Evolutionary conservation across 2,329 filamentous ascomycete species (phyloP), one percentile per base, ranked within the genome.

Genomic region (Xylariaceae sp.): DNA sequence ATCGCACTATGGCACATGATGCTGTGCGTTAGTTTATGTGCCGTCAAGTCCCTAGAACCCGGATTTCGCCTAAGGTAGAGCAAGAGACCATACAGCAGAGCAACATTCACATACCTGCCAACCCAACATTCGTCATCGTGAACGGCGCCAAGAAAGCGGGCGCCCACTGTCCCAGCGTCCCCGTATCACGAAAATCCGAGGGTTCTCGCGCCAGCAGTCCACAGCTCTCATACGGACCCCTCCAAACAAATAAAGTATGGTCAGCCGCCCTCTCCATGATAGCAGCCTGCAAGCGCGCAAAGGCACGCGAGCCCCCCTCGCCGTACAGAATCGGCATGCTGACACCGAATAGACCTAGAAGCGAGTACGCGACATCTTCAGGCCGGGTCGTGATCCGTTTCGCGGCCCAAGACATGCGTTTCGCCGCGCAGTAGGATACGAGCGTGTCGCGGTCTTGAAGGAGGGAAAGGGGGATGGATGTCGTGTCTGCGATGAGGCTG

Each of bases 391-490:
- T 47, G 11, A 11, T 31, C 12, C 52, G 39, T 6, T 17, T 12
- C 2, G 49, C 44, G 15, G 52, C 52, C 49, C 49, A 54, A 14
- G 52, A 49, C 40, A 54, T 49, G 12, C 52, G 62, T 27, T 63
- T 56, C 11, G 54, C 59, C 19, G 57, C 55, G 14, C 49, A 55
- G 15, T 43, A 50, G 2, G 44, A 44, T n/a, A 53, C 14, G 14
- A 45, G 22, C 7, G 18, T 11, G 2, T 30, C 40, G 5, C 6
- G 11, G 11, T 31, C 31, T 7, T 30, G 42, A 7, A 66, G 57
- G 2, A 59, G 44, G 12, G 40, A 35, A 0, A 30, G 18, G 2
- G 54, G 46, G 22, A 69, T 63, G 6, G 53, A 46, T 4, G 65
- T 61, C 31, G 59, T 48, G 1, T 38, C 6, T 1, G 47, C 42